phyloP scores from a whole-genome alignment of 768 basidiomycete genomes.

The Aureoboletus auriporus region DNA sequence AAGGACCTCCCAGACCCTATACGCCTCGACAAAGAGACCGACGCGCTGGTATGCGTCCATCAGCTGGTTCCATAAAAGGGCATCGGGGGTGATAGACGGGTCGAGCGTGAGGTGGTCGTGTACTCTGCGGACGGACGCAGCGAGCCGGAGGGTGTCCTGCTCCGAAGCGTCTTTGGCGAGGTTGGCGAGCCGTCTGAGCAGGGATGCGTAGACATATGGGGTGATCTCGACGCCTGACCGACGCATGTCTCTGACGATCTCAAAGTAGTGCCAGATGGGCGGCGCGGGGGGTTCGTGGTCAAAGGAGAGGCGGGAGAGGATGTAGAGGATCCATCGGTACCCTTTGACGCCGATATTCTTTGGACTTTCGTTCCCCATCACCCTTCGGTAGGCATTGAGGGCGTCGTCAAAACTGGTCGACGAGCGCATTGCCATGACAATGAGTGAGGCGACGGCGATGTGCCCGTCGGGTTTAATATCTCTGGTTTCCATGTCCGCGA shows the following conservation, averaged over 20 bases:
- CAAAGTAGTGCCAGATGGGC: constrained; percentile 57
- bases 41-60: constrained; percentile 89
- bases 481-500: constrained; percentile 63
- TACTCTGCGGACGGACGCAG: constrained; percentile 53
- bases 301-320: constrained; percentile 58
- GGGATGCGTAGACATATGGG: constrained; percentile 59
- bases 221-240: constrained; percentile 54
- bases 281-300: constrained; percentile 36
- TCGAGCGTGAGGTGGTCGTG: constrained; percentile 81
- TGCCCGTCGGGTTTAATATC: constrained; percentile 43
- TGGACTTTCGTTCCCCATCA: constrained; percentile 25
- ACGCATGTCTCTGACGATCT: constrained; percentile 80
- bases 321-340: constrained; percentile 59
- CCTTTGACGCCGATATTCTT: constrained; percentile 50
- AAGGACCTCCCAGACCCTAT: constrained; percentile 77
- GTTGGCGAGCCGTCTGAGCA: constrained; percentile 53
- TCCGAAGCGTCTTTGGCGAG: constrained; percentile 34
- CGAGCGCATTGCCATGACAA: constrained; percentile 67
- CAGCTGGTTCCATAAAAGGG: constrained; percentile 71
- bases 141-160: constrained; percentile 31
- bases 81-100: constrained; percentile 67
- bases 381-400: constrained; percentile 53
- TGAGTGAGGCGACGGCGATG: constrained; percentile 44
- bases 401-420: constrained; percentile 54
- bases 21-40: constrained; percentile 65